phyloP scores from a whole-genome alignment of 2,329 filamentous ascomycete genomes.

The Penicillium sp. region DNA sequence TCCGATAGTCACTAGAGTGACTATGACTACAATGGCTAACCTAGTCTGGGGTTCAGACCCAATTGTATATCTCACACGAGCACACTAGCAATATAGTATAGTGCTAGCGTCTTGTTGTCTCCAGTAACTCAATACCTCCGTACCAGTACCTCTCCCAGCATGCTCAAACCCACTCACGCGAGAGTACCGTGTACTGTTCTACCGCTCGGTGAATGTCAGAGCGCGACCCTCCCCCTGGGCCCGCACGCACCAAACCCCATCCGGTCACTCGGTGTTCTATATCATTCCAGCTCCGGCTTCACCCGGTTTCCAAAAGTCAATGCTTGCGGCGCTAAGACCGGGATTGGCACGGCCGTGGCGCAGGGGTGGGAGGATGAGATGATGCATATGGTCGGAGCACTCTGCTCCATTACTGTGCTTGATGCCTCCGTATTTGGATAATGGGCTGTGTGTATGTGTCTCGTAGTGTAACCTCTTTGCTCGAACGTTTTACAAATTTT shows the following conservation, averaged over 20 bases:
- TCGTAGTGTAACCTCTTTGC: background rate
- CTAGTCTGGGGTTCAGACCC: too few relatives aligned
- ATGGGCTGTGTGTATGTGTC: background rate
- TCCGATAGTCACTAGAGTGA: too few relatives aligned
- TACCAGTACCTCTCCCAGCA: too few relatives aligned
- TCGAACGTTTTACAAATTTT: background rate
- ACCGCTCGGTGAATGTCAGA: background rate
- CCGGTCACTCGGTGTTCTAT: constrained; percentile 22
- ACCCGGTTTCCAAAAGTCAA: background rate
- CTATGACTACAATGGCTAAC: too few relatives aligned
- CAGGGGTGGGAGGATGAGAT: constrained; percentile 18
- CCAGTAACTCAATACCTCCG: too few relatives aligned
- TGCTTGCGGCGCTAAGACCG: too few relatives aligned
- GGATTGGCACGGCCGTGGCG: too few relatives aligned
- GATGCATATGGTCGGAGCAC: constrained; percentile 20
- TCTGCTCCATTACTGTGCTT: constrained; percentile 15
- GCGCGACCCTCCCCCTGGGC: background rate
- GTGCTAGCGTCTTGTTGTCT: too few relatives aligned
- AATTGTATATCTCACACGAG: too few relatives aligned
- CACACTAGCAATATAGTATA: too few relatives aligned
- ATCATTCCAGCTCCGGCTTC: background rate
- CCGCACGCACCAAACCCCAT: constrained; percentile 8
- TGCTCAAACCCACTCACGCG: background rate
- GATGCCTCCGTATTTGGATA: background rate
- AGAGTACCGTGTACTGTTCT: background rate